Conservation (phyloP, 139 green algal genomes). For the Chlorella sp. region DNA sequence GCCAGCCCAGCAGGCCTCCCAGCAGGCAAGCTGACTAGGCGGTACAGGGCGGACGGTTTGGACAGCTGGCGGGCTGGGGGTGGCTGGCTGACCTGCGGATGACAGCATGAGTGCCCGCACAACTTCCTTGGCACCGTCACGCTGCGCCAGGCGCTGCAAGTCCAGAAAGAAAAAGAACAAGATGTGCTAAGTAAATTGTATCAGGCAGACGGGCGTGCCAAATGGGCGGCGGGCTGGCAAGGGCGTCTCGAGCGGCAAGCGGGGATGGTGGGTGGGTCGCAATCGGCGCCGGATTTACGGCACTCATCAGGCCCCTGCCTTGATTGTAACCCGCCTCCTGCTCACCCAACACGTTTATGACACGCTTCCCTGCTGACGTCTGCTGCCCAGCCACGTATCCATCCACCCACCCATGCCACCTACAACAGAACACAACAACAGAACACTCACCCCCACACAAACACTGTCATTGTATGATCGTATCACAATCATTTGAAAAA, state of each 20-base stretch:
- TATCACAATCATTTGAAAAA: no score
- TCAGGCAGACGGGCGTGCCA: not conserved
- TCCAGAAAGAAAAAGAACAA: not conserved
- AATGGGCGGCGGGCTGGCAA: not conserved
- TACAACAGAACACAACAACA: no score
- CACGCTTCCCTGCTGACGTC: no score
- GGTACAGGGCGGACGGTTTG: not conserved
- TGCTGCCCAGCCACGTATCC: no score
- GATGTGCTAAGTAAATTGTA: not conserved
- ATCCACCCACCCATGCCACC: no score
- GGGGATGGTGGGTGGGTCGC: no score
- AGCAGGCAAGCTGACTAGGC: not conserved
- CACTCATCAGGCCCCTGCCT: no score
- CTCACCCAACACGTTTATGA: no score
- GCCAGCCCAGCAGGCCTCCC: not conserved
- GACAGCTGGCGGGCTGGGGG: not conserved
- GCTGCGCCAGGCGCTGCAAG: constrained; percentile 20
- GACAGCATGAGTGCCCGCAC: constrained; percentile 36
- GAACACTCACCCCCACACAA: no score
- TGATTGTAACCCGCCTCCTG: no score
- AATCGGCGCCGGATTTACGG: not conserved
- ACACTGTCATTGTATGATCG: no score
- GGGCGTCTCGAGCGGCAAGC: no score
- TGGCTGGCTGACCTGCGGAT: not conserved
- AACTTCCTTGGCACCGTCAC: constrained; percentile 36